These are phyloP conservation scores for bread wheat (Triticum aestivum) DNA, from an alignment of 176 grass and related monocot genomes.

Conservation along the genomic window IWGSC_CS_RefSeq_v2.1 NC_057805.1:500995177-500995676, in stretches of 20 bases:
- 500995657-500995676: no score
- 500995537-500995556: neutral
- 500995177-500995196: neutral
- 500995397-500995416: conserved; percentile 35
- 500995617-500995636: no score
- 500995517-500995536: conserved; percentile 42
- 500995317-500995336: neutral
- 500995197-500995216: conserved; percentile 40
- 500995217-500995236: conserved; percentile 16
- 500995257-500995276: neutral
- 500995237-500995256: conserved; percentile 9
- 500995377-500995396: neutral
- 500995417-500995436: neutral
- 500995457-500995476: conserved; percentile 56
- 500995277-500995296: neutral
- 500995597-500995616: neutral
- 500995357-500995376: neutral
- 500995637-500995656: no score
- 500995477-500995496: neutral
- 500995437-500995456: neutral
- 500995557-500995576: neutral
- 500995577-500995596: neutral
- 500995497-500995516: conserved; percentile 3
- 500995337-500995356: neutral
- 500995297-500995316: conserved; percentile 33